phyloP scores from a whole-genome alignment of 2,329 filamentous ascomycete genomes.

The Purpureocillium takamizusanense region DNA sequence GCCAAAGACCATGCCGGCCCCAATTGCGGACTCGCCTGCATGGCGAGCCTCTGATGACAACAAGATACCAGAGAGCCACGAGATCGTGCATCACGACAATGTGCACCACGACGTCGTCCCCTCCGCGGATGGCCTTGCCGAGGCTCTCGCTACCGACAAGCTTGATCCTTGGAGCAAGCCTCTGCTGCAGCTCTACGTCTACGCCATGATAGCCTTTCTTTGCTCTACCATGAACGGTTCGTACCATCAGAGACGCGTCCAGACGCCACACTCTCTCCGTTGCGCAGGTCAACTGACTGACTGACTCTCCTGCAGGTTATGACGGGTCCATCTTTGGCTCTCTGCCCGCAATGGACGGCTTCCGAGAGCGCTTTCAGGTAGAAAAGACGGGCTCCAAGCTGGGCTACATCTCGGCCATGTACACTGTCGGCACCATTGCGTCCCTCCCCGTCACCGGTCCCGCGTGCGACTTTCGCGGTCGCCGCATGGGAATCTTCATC shows the following conservation, averaged over 20 bases:
- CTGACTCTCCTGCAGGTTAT: conserved; percentile 7
- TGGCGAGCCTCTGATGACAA: not conserved
- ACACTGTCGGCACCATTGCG: conserved; percentile 35
- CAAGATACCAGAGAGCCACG: not conserved
- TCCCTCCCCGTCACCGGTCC: conserved; percentile 34
- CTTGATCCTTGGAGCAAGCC: conserved; percentile 3
- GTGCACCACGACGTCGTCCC: conserved; percentile 3
- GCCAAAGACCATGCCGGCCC: too few relatives aligned
- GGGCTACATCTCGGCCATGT: conserved; percentile 38
- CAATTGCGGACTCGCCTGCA: not conserved
- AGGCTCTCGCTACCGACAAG: conserved; percentile 6
- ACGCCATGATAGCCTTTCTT: conserved; percentile 6
- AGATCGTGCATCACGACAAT: too few relatives aligned
- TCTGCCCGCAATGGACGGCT: conserved; percentile 42
- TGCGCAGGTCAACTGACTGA: too few relatives aligned
- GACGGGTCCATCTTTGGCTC: conserved; percentile 43
- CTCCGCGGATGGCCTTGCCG: conserved; percentile 6
- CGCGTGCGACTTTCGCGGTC: conserved; percentile 31
- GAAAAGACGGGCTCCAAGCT: conserved; percentile 39
- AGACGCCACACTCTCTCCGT: too few relatives aligned
- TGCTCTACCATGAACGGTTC: conserved; percentile 10
- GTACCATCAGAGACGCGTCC: not conserved
- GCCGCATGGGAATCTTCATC: conserved; percentile 33
- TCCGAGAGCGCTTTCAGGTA: conserved; percentile 39
- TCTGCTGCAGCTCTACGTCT: conserved; percentile 7